These are phyloP conservation scores for Potentilla sterilis DNA, from an alignment of 306 rosid species.

Conservation along the genomic window DNA sequence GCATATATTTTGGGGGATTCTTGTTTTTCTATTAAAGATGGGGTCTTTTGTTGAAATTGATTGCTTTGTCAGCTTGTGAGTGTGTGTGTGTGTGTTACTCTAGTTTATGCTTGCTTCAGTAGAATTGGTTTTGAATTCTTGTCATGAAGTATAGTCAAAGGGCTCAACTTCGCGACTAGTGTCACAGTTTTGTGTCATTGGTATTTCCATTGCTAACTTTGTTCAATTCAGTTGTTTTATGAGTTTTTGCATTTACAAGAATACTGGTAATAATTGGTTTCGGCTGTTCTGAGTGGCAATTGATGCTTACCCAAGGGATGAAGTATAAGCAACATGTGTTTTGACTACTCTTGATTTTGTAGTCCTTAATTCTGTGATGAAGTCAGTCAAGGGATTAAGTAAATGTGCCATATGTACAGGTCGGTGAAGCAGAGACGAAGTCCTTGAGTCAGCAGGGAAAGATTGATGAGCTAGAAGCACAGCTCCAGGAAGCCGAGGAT, in stretches of 20 bases:
- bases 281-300: not conserved
- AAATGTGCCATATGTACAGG: constrained; percentile 41
- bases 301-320: not conserved
- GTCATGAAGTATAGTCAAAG: not conserved
- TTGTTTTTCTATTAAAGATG: not conserved
- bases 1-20: not conserved
- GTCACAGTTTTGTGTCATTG: not conserved
- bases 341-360: not conserved
- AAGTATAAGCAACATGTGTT: not conserved
- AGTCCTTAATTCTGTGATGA: not conserved
- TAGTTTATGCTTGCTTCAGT: not conserved
- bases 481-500: constrained; percentile 84
- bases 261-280: not conserved
- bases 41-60: not conserved
- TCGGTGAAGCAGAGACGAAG: constrained; percentile 50
- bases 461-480: constrained; percentile 86
- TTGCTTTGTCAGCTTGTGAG: not conserved
- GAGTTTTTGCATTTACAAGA: not conserved
- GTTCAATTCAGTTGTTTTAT: not conserved
- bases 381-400: not conserved
- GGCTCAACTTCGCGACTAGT: not conserved
- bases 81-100: not conserved
- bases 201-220: not conserved
- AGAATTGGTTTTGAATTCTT: not conserved
- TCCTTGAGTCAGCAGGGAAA: constrained; percentile 58